Base-by-base conservation (phyloP, 179 eudicot genomes). In the Spergularia azorica region DNA sequence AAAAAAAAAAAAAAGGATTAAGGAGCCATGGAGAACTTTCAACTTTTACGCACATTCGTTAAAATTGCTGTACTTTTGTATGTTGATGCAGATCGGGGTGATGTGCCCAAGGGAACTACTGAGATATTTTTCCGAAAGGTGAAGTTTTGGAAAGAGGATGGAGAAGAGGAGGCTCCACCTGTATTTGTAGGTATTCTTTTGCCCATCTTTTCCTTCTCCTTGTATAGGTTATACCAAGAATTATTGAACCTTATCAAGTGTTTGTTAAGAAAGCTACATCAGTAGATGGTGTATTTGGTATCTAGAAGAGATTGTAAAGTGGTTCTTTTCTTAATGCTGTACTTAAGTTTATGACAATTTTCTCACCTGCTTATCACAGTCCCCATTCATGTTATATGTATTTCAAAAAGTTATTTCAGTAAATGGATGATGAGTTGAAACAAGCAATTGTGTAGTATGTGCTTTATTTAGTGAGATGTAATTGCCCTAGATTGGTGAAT, bases 111-210 rank as follows among this genome's bases (percentile, higher is more conserved):
- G 84, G 97, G 95, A 78, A 90, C 91, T 72, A 90, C 97, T 18
- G 97, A 95, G 85, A 91, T 90, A 69, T 95, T 95, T 84, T 95
- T 95, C 69, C 97, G 97, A 57, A 95, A 91, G 88, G 98, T 93
- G 43, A 95, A 93, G 82, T 95, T 95, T 74, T 95, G 97, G 98
- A 95, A 91, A 79, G 97, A 92, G 81, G 98, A 93, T 79, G 97
- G 95, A 68, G 92, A 90, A 82, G 96, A 88, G 83, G 98, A 95
- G 86, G 98, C 97, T 79, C 98, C 98, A 20, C 97, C 97, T 87
- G 92, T 93, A 84, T 95, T 93, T 93, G 98, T 95, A 90, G 90
- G 98, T 90, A 88, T 86, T 84, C 91, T 74, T 74, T 80, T 80
- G 38, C 54, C 9, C 3, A 5, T 0, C 6, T 59, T 46, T 73